Evolutionary conservation across 768 basidiomycete species (phyloP).

Genomic region (Lyophyllum atratum): DNA sequence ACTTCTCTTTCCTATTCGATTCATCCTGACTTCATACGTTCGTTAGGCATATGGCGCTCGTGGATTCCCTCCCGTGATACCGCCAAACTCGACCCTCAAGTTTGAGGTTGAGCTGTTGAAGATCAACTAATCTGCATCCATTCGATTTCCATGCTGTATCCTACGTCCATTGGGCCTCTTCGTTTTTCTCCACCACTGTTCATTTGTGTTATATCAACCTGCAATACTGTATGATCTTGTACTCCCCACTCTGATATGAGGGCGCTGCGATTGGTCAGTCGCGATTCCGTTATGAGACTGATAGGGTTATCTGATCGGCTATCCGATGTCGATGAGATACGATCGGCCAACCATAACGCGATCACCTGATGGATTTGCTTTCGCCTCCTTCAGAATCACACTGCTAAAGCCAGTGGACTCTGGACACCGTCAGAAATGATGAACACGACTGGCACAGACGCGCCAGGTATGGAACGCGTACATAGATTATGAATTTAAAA

Average conservation of each 20-base stretch:
- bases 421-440: no score
- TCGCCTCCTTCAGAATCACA: not conserved
- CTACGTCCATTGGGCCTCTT: slow-evolving; percentile 14
- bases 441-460: no score
- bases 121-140: slow-evolving; percentile 46
- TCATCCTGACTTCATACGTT: slow-evolving; percentile 3
- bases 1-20: not conserved
- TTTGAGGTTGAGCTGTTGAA: slow-evolving; percentile 85
- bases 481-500: no score
- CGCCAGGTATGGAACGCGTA: no score
- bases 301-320: slow-evolving; percentile 10
- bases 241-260: slow-evolving; percentile 12
- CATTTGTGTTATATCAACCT: slow-evolving; percentile 27
- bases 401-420: no score
- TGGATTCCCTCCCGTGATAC: slow-evolving; percentile 82
- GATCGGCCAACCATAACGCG: not conserved
- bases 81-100: slow-evolving; percentile 68
- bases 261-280: slow-evolving; percentile 6
- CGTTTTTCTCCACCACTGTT: slow-evolving; percentile 10
- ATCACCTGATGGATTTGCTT: slow-evolving; percentile 9
- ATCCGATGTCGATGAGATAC: slow-evolving; percentile 6
- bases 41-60: slow-evolving; percentile 69
- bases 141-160: slow-evolving; percentile 7
- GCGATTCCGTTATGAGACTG: slow-evolving; percentile 1
- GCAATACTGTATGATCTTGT: slow-evolving; percentile 31